A percentile compares a stretch with the other conserved stretches of the same genome.
Evolutionary conservation across 768 basidiomycete species (phyloP).

Genomic region (Phanerochaete carnosa): DNA sequence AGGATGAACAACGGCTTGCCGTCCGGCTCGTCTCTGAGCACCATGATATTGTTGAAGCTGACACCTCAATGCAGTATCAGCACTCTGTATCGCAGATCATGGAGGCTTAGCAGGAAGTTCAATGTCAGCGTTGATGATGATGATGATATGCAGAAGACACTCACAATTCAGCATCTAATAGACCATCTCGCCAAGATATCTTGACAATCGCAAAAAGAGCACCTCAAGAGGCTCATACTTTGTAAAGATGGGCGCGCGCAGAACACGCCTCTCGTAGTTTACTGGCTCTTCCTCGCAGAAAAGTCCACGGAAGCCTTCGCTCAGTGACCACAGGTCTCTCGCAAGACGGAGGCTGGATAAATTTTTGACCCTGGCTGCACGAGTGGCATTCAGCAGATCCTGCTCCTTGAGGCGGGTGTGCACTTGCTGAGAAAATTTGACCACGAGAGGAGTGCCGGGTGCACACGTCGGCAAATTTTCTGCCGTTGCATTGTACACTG

Average conservation of each 20-base stretch:
- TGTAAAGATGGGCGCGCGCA: conserved; percentile 1
- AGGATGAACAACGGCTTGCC: neutral
- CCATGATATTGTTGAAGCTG: conserved; percentile 7
- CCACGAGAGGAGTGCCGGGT: neutral
- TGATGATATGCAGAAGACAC: neutral
- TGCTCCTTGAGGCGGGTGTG: neutral
- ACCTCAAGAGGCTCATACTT: neutral
- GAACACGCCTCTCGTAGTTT: neutral
- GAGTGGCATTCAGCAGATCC: neutral
- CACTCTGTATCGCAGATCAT: conserved; percentile 5
- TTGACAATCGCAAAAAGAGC: neutral
- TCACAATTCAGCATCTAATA: conserved; percentile 6
- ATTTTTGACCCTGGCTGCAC: neutral
- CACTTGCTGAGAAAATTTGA: conserved; percentile 3
- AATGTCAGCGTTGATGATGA: neutral
- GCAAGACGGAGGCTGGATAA: neutral
- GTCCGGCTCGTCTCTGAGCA: neutral
- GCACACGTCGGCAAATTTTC: neutral
- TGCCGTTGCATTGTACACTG: neutral
- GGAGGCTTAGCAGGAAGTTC: neutral
- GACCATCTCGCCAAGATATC: neutral
- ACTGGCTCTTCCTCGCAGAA: neutral
- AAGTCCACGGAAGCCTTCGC: neutral
- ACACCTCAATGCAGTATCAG: conserved; percentile 7
- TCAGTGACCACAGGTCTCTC: neutral